Evolutionary conservation across 495 filamentous ascomycete species (phyloP), one percentile per base, ranked within the genome.

Genomic region (Penicillium maclennaniae): DNA sequence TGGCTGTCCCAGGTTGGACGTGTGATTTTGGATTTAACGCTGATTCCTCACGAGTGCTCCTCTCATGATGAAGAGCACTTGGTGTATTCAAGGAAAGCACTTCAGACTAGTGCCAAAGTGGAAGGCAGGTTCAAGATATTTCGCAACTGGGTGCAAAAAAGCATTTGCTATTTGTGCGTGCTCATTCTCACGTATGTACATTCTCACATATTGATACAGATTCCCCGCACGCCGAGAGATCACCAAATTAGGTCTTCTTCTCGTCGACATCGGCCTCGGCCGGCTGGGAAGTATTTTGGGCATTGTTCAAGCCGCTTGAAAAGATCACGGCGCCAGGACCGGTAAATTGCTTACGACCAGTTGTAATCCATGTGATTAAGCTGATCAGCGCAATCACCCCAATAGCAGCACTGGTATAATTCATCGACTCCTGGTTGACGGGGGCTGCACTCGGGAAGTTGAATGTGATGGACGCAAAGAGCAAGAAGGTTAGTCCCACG

Each of bases 341-440:
- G 6, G 74, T 79, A 51, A 82, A 84, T 5, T 70, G 51, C 53
- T 75, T 77, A 41, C 72, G 49, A 0, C 78, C 81, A 10, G 74
- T 78, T 5, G 72, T 75, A 10, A 80, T 43, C 81, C 81, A 84
- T 0, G 79, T 82, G 4, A 80, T 53, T 0, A 74, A 14, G 31
- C 71, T 76, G 20, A 84, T 70, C 16, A 83, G 53, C 42, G 66
- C 79, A 47, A 82, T 74, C 7, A 80, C 67, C 2, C 80, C 81
- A 50, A 82, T 69, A 0, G 81, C 79, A 15, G 81, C 80, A 38
- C 69, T 76, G 0, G 79, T 81, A 54, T 83, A 83, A 49, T 83
- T 84, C 81, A 84, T 83, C 34, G 79, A 77, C 8, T 75, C 68
- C 5, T 70, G 60, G 7, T 61, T 68, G 2, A 84, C 79, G 0